Evolutionary conservation across 768 basidiomycete species (phyloP).

Genomic region (Tulasnella sp.): DNA sequence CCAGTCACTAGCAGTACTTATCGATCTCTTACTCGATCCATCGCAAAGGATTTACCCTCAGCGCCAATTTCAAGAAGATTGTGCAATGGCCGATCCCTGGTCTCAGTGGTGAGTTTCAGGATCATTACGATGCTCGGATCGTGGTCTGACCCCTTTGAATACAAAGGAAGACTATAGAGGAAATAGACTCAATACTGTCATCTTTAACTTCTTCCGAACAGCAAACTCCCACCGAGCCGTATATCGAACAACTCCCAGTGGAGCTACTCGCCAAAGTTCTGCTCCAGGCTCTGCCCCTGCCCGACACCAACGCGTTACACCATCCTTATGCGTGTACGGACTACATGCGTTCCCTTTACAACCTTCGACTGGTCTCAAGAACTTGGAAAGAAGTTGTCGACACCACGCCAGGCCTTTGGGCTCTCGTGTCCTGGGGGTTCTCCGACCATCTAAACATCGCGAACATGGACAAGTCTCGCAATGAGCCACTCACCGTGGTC

Average conservation of each 20-base stretch:
- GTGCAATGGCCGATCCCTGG: too few relatives aligned
- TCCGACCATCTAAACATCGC: not conserved
- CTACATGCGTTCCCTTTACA: not conserved
- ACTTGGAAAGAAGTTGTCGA: not conserved
- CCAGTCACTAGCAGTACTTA: too few relatives aligned
- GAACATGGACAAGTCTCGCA: not conserved
- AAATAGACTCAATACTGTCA: too few relatives aligned
- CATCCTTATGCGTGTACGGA: not conserved
- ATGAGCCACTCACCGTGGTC: not conserved
- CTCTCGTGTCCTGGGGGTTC: not conserved
- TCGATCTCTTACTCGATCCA: too few relatives aligned
- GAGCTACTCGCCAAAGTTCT: not conserved
- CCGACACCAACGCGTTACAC: not conserved
- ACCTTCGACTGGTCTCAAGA: not conserved
- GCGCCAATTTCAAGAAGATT: too few relatives aligned
- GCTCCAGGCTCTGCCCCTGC: not conserved
- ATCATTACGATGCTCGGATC: too few relatives aligned
- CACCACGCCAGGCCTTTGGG: not conserved
- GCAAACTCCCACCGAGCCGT: not conserved
- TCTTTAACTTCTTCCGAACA: not conserved
- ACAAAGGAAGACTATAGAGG: too few relatives aligned
- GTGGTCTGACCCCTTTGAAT: too few relatives aligned
- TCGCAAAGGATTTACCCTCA: too few relatives aligned
- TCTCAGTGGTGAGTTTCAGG: too few relatives aligned
- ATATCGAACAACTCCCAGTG: not conserved